Percentiles rank a stretch among this genome's conserved stretches.
phyloP scores from a whole-genome alignment of 1,139 yeast genomes.

The Saccharomyces hybrid region DNA sequence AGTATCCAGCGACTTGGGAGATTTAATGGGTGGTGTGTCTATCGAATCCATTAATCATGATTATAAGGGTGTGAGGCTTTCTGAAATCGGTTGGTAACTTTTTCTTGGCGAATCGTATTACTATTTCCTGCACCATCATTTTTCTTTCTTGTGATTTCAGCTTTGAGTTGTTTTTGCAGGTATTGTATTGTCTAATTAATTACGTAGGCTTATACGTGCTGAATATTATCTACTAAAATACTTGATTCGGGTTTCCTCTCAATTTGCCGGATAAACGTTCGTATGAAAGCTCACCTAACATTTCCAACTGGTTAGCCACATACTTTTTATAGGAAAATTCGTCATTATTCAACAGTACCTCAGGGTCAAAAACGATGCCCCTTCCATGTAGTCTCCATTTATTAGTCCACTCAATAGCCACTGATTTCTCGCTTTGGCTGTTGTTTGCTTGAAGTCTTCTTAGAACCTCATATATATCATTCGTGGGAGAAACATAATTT shows the following conservation, averaged over 20 bases:
- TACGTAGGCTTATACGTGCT: background rate
- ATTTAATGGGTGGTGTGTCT: slow-evolving; percentile 25
- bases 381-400: slow-evolving; percentile 53
- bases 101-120: background rate
- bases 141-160: background rate
- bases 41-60: slow-evolving; percentile 22
- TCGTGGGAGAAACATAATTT: slow-evolving; percentile 51
- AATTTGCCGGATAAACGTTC: background rate
- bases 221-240: background rate
- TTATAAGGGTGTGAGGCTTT: slow-evolving; percentile 17
- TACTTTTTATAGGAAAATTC: slow-evolving; percentile 19
- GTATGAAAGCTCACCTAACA: slow-evolving; percentile 6
- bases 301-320: slow-evolving; percentile 9
- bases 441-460: slow-evolving; percentile 34
- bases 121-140: no score
- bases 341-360: slow-evolving; percentile 14
- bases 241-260: background rate
- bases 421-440: slow-evolving; percentile 46
- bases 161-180: background rate
- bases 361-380: slow-evolving; percentile 21
- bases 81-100: slow-evolving; percentile 27
- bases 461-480: slow-evolving; percentile 58
- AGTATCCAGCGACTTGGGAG: slow-evolving; percentile 66
- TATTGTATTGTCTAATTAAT: background rate
- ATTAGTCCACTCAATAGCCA: slow-evolving; percentile 63